Evolutionary conservation across 768 basidiomycete species (phyloP), one percentile per base, ranked within the genome.

Genomic region (Mrakia blollopis): DNA sequence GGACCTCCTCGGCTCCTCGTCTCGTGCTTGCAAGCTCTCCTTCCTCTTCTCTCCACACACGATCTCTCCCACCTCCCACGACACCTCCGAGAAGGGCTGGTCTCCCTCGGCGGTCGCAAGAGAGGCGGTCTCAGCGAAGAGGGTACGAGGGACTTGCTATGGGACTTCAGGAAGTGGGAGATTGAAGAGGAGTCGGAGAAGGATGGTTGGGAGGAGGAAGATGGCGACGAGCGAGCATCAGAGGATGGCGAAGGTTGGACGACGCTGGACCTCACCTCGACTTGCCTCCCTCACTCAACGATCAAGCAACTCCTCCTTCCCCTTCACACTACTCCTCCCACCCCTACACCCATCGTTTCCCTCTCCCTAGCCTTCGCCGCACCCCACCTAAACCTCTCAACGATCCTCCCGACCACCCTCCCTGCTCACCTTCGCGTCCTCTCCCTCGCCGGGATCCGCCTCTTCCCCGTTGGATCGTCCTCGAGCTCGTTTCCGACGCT

Each of bases 251-350:
- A 39, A 35, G 35, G 65, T 8, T 68, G 65, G 65, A n/a, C 65
- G 23, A 68, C 65, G 0, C 65, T 68, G 4, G 65, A 68, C 65
- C 65, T 68, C 21, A 68, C 65, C 21, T 68, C 65, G 18, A 39
- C 65, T 2, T 35, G 39, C 5, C 65, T 68, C 3, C 37, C 65
- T 68, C 65, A 39, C 65, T 68, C 37, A 11, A 68, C 65, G 7
- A 39, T 68, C 65, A 68, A 68, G 39, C 65, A 68, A n/a, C 65
- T 68, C 11, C 65, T 68, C 21, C 65, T 68, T 21, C 25, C 65
- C 1, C 65, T 68, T 13, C 65, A 35, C 10, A 68, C 65, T 13
- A 68, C 39, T 4, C 65, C 65, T 8, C 65, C 65, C 25, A 68
- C 65, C 10, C 65, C 35, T 3, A 68, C 65, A 37, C 65, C 65